These are phyloP conservation scores for Tetracladium maxilliforme DNA, from an alignment of 2,329 filamentous ascomycete genomes.

Conservation along the genomic window DNA sequence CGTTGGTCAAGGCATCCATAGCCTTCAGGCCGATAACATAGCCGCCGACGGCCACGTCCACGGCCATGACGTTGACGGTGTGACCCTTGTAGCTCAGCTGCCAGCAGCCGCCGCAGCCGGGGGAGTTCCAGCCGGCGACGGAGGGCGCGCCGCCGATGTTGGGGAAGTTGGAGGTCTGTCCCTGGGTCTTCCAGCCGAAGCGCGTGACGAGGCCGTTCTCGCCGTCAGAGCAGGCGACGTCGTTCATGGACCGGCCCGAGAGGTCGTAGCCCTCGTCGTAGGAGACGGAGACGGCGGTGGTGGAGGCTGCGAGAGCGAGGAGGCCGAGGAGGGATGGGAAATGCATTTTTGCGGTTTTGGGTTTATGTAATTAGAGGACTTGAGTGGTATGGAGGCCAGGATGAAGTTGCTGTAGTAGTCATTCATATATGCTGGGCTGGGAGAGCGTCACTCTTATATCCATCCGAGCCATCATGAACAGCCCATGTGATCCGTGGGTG, in stretches of 20 bases:
- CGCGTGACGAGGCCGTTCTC: constrained; percentile 48
- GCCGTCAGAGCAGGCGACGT: constrained; percentile 54
- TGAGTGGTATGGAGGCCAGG: no score
- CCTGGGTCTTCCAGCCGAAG: constrained; percentile 39
- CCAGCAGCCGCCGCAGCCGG: constrained; percentile 46
- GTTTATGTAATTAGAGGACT: no score
- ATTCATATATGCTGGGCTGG: no score
- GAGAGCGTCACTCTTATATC: no score
- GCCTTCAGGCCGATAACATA: constrained; percentile 43
- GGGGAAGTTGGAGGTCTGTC: constrained; percentile 32
- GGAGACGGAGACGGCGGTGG: constrained; percentile 36
- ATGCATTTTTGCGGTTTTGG: constrained; percentile 23
- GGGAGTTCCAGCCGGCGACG: constrained; percentile 36
- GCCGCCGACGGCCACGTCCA: constrained; percentile 33
- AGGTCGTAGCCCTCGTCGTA: constrained; percentile 63
- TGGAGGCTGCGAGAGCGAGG: constrained; percentile 20
- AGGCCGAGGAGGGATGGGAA: constrained; percentile 23
- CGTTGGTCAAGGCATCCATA: constrained; percentile 38
- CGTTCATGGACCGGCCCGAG: constrained; percentile 32
- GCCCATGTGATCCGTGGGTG: no score
- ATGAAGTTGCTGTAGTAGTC: no score
- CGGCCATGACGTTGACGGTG: constrained; percentile 36
- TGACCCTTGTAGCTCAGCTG: constrained; percentile 32
- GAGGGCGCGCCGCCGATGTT: constrained; percentile 37
- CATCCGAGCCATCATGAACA: no score